A percentile compares a stretch with the other conserved stretches of the same genome.
Conservation (phyloP, 2,329 filamentous ascomycete genomes). For the Conoideocrella luteorostrata region DNA sequence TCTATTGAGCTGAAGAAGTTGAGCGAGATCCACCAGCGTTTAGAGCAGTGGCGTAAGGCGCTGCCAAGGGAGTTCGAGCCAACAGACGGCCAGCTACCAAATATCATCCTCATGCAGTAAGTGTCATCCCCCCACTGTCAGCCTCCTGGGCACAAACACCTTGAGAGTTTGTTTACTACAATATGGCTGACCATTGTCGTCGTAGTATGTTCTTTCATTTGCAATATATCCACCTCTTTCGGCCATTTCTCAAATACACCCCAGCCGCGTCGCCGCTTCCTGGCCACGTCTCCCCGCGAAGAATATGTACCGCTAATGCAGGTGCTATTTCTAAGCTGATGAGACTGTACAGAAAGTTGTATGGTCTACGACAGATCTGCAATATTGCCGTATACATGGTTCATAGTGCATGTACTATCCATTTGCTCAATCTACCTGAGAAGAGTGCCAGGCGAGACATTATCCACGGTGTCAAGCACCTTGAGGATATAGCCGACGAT, state of each 20-base stretch:
- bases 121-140: slow-evolving; percentile 28
- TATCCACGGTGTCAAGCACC: slow-evolving; percentile 79
- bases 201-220: slow-evolving; percentile 94
- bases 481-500: slow-evolving; percentile 92
- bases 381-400: slow-evolving; percentile 96
- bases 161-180: too few relatives aligned
- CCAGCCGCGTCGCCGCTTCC: slow-evolving; percentile 77
- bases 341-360: slow-evolving; percentile 85
- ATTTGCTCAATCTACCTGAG: slow-evolving; percentile 86
- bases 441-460: slow-evolving; percentile 88
- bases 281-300: slow-evolving; percentile 79
- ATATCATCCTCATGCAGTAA: slow-evolving; percentile 77
- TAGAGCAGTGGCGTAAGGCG: slow-evolving; percentile 83
- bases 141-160: background rate
- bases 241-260: slow-evolving; percentile 88
- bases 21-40: slow-evolving; percentile 79
- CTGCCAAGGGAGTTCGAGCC: slow-evolving; percentile 83
- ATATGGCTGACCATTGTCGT: slow-evolving; percentile 17
- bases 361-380: slow-evolving; percentile 87
- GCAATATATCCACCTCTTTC: slow-evolving; percentile 90
- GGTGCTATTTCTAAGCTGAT: slow-evolving; percentile 89
- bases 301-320: slow-evolving; percentile 85
- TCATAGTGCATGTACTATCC: slow-evolving; percentile 90
- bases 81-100: slow-evolving; percentile 81
- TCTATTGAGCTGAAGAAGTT: slow-evolving; percentile 84